Percentiles rank a stretch among this genome's conserved stretches.
These are phyloP conservation scores for Aureobasidium sp. DNA, from an alignment of 2,329 filamentous ascomycete genomes.

Conservation along the genomic window DNA sequence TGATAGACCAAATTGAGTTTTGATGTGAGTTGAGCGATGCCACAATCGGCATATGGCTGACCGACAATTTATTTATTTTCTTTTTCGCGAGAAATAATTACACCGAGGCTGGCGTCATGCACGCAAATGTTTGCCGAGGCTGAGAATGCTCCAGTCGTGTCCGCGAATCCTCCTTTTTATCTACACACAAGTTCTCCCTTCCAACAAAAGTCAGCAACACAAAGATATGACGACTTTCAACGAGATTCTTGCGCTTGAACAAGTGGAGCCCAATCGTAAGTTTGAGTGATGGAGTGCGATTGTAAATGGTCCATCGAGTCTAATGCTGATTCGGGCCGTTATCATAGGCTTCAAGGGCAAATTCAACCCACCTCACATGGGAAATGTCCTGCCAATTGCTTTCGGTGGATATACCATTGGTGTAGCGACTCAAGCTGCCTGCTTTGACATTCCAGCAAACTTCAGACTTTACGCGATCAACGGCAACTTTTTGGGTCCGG, in stretches of 20 bases:
- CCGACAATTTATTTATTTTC: not conserved
- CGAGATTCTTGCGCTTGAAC: not conserved
- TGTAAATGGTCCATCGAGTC: not conserved
- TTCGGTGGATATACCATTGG: constrained; percentile 40
- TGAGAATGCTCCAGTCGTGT: not conserved
- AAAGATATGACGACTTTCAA: not conserved
- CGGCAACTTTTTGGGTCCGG: constrained; percentile 41
- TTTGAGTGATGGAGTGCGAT: not conserved
- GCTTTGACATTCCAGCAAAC: constrained; percentile 26
- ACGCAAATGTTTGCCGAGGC: not conserved
- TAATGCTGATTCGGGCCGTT: not conserved
- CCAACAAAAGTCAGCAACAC: not conserved
- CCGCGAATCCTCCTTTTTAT: not conserved
- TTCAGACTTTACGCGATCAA: constrained; percentile 39
- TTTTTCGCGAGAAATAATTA: not conserved
- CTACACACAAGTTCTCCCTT: not conserved
- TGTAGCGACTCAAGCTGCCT: constrained; percentile 36
- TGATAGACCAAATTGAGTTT: too few relatives aligned
- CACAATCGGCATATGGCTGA: too few relatives aligned
- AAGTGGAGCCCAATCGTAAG: not conserved
- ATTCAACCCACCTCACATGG: constrained; percentile 29
- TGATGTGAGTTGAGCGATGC: too few relatives aligned
- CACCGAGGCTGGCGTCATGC: not conserved
- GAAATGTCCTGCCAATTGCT: constrained; percentile 30
- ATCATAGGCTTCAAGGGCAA: not conserved